Percentiles rank a stretch among this genome's conserved stretches.
Conservation (phyloP, 768 basidiomycete species). For the Pleurotus cornucopiae region DNA sequence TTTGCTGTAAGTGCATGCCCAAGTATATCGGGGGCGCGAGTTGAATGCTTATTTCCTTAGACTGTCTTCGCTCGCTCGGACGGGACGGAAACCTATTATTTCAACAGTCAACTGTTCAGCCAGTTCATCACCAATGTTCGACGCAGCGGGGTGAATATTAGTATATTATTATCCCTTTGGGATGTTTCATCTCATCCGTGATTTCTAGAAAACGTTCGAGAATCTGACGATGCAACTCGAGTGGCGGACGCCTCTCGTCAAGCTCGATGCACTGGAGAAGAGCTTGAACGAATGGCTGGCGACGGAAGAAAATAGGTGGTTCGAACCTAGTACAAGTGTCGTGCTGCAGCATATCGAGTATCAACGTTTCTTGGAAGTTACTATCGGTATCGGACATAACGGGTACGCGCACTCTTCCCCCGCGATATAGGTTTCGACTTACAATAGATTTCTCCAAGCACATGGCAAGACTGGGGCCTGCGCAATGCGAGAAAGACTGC, state of each 20-base stretch:
- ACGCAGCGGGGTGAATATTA: slow-evolving; percentile 53
- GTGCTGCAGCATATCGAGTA: slow-evolving; percentile 59
- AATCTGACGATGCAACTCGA: slow-evolving; percentile 64
- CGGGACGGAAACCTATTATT: slow-evolving; percentile 79
- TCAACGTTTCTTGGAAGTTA: slow-evolving; percentile 64
- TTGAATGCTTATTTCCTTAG: slow-evolving; percentile 17
- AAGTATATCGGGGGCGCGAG: neutral
- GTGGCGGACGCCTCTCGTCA: slow-evolving; percentile 71
- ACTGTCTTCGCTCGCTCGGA: slow-evolving; percentile 71
- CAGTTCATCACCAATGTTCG: slow-evolving; percentile 78
- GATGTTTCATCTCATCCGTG: neutral
- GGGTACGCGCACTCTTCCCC: slow-evolving; percentile 24
- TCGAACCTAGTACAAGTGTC: slow-evolving; percentile 60
- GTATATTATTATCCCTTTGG: too few species aligned
- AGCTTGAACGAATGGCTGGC: slow-evolving; percentile 70
- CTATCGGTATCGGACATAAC: slow-evolving; percentile 60
- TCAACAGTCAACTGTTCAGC: slow-evolving; percentile 70
- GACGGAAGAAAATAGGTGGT: slow-evolving; percentile 81
- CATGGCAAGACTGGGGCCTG: slow-evolving; percentile 53
- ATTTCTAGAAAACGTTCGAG: slow-evolving; percentile 61
- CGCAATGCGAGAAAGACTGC: slow-evolving; percentile 62
- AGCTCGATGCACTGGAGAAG: slow-evolving; percentile 66
- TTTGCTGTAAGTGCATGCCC: slow-evolving; percentile 49
- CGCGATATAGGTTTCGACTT: too few species aligned
- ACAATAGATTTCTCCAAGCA: slow-evolving; percentile 5